Conservation (phyloP, 495 filamentous ascomycete species). For the Penicillium cosmopolitanum region DNA sequence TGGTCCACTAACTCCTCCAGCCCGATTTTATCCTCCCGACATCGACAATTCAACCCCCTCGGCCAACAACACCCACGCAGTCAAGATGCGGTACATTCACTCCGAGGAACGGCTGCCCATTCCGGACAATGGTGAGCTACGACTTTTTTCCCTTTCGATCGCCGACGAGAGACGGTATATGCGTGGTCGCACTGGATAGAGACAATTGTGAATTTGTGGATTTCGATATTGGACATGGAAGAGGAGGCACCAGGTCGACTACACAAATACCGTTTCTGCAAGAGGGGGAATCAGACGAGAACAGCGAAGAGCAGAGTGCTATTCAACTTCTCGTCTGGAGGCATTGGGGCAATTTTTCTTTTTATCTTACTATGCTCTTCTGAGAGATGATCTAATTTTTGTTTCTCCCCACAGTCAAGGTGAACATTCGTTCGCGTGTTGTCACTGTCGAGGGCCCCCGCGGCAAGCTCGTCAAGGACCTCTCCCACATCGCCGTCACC, state of each 20-base stretch:
- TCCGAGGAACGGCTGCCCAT: constrained; percentile 90
- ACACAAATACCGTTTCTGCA: constrained; percentile 13
- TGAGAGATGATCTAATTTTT: constrained; percentile 37
- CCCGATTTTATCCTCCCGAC: constrained; percentile 52
- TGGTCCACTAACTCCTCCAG: constrained; percentile 47
- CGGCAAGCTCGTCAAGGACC: constrained; percentile 94
- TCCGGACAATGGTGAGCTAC: constrained; percentile 89
- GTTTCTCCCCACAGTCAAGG: constrained; percentile 69
- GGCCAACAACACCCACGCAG: constrained; percentile 52
- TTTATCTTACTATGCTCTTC: constrained; percentile 6
- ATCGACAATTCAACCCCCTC: constrained; percentile 52
- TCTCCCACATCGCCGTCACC: constrained; percentile 93
- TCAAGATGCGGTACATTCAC: constrained; percentile 98
- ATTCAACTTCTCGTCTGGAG: too few relatives aligned
- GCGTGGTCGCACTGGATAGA: constrained; percentile 12
- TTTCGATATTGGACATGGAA: too few relatives aligned
- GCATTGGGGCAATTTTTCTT: constrained; percentile 3
- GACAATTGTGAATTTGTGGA: constrained; percentile 3
- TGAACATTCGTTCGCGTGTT: constrained; percentile 91
- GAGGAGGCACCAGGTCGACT: constrained; percentile 3
- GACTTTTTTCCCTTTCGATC: constrained; percentile 26
- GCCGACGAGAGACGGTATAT: constrained; percentile 15
- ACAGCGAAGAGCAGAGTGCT: too few relatives aligned
- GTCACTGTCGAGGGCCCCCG: constrained; percentile 96
- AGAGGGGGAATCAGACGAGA: constrained; percentile 9